Evolutionary conservation across 106 monocot genomes (phyloP).

Genomic region (Dendrobium nobile): DNA sequence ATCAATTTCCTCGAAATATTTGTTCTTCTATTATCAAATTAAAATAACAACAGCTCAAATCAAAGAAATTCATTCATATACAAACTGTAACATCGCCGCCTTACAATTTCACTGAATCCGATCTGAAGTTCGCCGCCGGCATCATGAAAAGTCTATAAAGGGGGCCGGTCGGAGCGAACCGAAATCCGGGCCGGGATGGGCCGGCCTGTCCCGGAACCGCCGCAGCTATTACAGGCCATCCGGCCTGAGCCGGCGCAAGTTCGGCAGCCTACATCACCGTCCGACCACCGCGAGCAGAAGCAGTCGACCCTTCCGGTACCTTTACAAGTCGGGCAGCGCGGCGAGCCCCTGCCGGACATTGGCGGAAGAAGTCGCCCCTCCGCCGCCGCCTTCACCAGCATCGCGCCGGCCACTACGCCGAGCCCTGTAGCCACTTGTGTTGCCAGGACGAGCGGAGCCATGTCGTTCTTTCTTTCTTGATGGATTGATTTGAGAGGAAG

Average conservation of each 20-base stretch:
- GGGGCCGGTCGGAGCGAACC: slow-evolving; percentile 19
- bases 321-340: slow-evolving; percentile 61
- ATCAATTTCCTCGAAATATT: no score
- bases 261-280: slow-evolving; percentile 82
- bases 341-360: slow-evolving; percentile 24
- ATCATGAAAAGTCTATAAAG: background rate
- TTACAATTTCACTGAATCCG: no score
- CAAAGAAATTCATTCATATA: no score
- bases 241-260: slow-evolving; percentile 81
- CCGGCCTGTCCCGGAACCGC: slow-evolving; percentile 68
- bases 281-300: slow-evolving; percentile 83
- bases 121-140: no score
- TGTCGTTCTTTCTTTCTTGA: background rate
- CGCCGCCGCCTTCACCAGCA: slow-evolving; percentile 60
- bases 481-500: background rate
- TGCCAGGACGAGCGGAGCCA: slow-evolving; percentile 68
- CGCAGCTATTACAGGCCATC: slow-evolving; percentile 75
- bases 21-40: no score
- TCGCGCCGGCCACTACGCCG: slow-evolving; percentile 67
- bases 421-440: slow-evolving; percentile 68
- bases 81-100: no score
- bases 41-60: no score
- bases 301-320: slow-evolving; percentile 73
- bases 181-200: slow-evolving; percentile 46
- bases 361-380: slow-evolving; percentile 19